A percentile compares a stretch with the other conserved stretches of the same genome.
Evolutionary conservation across 352 stramenopile species (phyloP).

Genomic region (Phytophthora niederhauseri): DNA sequence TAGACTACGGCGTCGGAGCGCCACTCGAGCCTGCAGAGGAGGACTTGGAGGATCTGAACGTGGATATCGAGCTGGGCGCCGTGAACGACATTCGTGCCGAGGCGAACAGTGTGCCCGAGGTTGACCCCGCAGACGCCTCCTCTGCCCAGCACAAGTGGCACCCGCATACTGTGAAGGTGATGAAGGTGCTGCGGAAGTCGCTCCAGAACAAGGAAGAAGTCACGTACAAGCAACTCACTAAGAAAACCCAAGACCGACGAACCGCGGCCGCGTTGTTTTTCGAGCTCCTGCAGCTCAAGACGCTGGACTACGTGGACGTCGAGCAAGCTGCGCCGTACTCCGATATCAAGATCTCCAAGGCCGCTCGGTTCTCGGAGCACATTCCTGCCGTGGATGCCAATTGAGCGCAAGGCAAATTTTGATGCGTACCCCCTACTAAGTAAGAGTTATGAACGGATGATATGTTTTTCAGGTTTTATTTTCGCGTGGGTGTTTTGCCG

Average conservation of each 20-base stretch:
- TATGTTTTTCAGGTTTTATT: constrained; percentile 32
- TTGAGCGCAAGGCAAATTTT: constrained; percentile 29
- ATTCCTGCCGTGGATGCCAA: constrained; percentile 76
- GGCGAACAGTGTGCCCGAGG: constrained; percentile 43
- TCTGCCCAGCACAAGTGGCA: constrained; percentile 96
- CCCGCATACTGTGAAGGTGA: constrained; percentile 97
- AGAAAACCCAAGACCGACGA: constrained; percentile 79
- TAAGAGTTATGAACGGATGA: constrained; percentile 28
- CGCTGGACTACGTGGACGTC: constrained; percentile 97
- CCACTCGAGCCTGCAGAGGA: constrained; percentile 57
- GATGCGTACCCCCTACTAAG: constrained; percentile 31
- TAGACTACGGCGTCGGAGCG: constrained; percentile 62
- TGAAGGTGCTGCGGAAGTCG: constrained; percentile 83
- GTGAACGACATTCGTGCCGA: constrained; percentile 82
- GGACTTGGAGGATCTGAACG: constrained; percentile 67
- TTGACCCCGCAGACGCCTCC: constrained; percentile 41
- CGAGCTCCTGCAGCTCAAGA: constrained; percentile 98
- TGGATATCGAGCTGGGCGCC: constrained; percentile 84
- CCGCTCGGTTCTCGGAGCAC: constrained; percentile 66
- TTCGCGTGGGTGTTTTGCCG: constrained; percentile 34
- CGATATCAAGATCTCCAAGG: constrained; percentile 93
- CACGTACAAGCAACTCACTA: constrained; percentile 88
- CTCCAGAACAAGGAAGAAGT: constrained; percentile 80
- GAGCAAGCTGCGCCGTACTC: constrained; percentile 93
- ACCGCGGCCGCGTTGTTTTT: constrained; percentile 97